A percentile compares a stretch with the other conserved stretches of the same genome.
Evolutionary conservation across 306 rosid genomes (phyloP).

Genomic region (Acmispon strigosus): DNA sequence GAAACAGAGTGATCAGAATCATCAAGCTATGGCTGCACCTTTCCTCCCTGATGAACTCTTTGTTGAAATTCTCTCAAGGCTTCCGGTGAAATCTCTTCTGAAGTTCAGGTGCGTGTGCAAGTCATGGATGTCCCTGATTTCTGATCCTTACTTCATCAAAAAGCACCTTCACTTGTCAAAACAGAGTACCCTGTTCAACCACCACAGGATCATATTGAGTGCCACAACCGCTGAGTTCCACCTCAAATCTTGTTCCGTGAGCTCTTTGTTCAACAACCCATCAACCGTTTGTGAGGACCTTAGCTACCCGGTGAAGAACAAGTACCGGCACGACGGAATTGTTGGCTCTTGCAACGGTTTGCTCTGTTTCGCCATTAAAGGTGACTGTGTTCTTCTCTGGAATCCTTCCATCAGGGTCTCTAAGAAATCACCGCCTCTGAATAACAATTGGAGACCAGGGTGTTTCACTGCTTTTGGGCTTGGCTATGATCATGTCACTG

Average conservation of each 20-base stretch:
- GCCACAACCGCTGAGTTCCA: slow-evolving; percentile 37
- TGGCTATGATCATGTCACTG: slow-evolving; percentile 36
- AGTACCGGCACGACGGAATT: slow-evolving; percentile 39
- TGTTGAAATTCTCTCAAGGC: slow-evolving; percentile 37
- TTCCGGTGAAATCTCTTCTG: slow-evolving; percentile 36
- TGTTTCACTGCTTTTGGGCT: slow-evolving; percentile 47
- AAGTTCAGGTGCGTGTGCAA: slow-evolving; percentile 41
- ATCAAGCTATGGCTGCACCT: neutral
- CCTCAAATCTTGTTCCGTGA: slow-evolving; percentile 33
- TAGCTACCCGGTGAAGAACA: slow-evolving; percentile 40
- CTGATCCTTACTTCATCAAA: slow-evolving; percentile 29
- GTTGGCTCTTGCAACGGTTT: slow-evolving; percentile 46
- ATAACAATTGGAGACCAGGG: slow-evolving; percentile 44
- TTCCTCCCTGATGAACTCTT: slow-evolving; percentile 35
- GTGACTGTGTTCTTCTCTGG: slow-evolving; percentile 47
- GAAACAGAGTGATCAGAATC: neutral
- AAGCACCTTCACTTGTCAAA: slow-evolving; percentile 28
- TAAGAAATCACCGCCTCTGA: slow-evolving; percentile 45
- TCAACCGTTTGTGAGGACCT: slow-evolving; percentile 26
- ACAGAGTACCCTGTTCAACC: slow-evolving; percentile 12
- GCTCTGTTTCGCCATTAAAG: slow-evolving; percentile 42
- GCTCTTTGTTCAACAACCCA: slow-evolving; percentile 20
- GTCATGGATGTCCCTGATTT: slow-evolving; percentile 35
- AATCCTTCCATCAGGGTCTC: slow-evolving; percentile 38
- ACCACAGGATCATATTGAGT: slow-evolving; percentile 36